Evolutionary conservation across 208 protist species (phyloP), one percentile per base, ranked within the genome.

Genomic region (Trypanosoma cruzi): DNA sequence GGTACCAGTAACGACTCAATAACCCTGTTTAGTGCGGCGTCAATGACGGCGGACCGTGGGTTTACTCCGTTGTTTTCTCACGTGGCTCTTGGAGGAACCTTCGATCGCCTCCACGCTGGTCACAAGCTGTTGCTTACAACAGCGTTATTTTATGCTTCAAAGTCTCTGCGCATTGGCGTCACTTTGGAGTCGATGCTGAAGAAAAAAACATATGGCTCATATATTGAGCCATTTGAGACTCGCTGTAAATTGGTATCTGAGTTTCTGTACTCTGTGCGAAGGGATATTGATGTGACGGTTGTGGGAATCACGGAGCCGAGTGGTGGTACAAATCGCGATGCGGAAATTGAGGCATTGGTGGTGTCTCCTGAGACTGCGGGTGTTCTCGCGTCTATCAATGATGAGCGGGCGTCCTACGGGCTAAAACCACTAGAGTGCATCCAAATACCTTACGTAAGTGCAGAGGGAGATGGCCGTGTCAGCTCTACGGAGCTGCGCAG

Each of bases 21-120:
- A 14, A 13, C 54, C 28, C 28, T 63, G 13, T 67, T 72, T 67
- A 65, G 32, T 55, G 24, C 64, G 11, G 46, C 52, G 14, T 26
- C 54, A 24, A 75, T 82, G 68, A 64, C 63, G 11, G 40, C 42
- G 4, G 63, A 59, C 53, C 29, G 59, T 0, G 88, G 79, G 20
- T 96, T 94, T 61, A 28, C 67, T 24, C 88, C 84, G 0, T 36
- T 81, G 31, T 96, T 90, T 74, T 68, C 71, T 16, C 81, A 90
- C 71, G 89, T 96, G 10, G 93, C 89, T 13, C 79, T 97, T 28
- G 93, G 93, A 22, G 93, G 93, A 48, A 97, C 93, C 20, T 97
- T 97, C 67, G 93, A 97, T 60, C 88, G 85, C 42, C 82, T 97
- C 11, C 93, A 97, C 78, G 81, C 74, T 1, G 93, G 93, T 31